Evolutionary conservation across 2,329 filamentous ascomycete genomes (phyloP).

Genomic region (Penicillium sp.): DNA sequence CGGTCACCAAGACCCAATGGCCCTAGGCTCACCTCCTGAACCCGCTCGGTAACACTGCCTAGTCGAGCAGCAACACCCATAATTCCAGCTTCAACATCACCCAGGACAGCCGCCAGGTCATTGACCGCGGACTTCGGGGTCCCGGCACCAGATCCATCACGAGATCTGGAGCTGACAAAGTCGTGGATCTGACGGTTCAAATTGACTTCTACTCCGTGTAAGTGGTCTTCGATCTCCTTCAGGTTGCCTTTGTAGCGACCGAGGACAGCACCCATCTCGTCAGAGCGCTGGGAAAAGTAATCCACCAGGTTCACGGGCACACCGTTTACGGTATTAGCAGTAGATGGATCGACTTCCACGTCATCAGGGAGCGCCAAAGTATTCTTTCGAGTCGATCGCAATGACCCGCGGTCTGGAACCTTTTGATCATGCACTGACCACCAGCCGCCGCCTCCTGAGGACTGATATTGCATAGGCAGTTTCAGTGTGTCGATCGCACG

Average conservation of each 20-base stretch:
- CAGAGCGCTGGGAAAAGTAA: slow-evolving; percentile 63
- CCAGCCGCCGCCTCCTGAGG: slow-evolving; percentile 43
- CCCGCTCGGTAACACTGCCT: slow-evolving; percentile 59
- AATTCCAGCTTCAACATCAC: slow-evolving; percentile 66
- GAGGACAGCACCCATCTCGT: slow-evolving; percentile 62
- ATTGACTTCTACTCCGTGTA: slow-evolving; percentile 62
- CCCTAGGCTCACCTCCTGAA: slow-evolving; percentile 57
- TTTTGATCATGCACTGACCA: slow-evolving; percentile 43
- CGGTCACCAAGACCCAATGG: slow-evolving; percentile 30
- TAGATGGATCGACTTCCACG: slow-evolving; percentile 40
- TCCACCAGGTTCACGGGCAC: slow-evolving; percentile 61
- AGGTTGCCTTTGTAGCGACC: slow-evolving; percentile 59
- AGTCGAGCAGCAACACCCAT: slow-evolving; percentile 63
- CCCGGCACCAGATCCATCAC: slow-evolving; percentile 40
- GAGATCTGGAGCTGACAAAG: slow-evolving; percentile 45
- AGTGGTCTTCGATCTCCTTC: slow-evolving; percentile 64
- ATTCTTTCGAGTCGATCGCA: slow-evolving; percentile 43
- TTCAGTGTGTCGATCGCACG: slow-evolving; percentile 73
- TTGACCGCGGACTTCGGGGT: slow-evolving; percentile 46
- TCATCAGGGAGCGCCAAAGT: slow-evolving; percentile 50
- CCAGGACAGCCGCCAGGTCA: slow-evolving; percentile 58
- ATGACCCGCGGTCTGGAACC: slow-evolving; percentile 37
- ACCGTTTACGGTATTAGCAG: slow-evolving; percentile 48
- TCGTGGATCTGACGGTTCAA: slow-evolving; percentile 62
- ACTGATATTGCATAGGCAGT: slow-evolving; percentile 65